These are phyloP conservation scores for Cylindrotheca closterium DNA, from an alignment of 108 stramenopile genomes.

Conservation along the genomic window DNA sequence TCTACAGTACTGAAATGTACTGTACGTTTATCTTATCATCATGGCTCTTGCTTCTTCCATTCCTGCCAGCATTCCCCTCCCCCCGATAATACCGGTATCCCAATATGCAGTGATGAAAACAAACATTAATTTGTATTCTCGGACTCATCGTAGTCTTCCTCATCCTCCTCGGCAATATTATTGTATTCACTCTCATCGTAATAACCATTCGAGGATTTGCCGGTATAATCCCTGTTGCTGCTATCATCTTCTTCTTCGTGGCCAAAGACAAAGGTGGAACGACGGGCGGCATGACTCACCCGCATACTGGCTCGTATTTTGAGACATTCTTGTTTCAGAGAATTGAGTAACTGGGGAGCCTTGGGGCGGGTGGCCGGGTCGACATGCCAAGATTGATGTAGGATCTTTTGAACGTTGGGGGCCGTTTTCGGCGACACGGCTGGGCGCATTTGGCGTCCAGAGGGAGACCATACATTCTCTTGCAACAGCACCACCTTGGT, in stretches of 20 bases:
- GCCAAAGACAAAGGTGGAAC: constrained; percentile 34
- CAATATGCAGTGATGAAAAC: too few species aligned
- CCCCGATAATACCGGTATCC: too few species aligned
- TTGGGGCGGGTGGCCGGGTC: not conserved
- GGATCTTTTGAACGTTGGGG: not conserved
- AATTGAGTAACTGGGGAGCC: constrained; percentile 3
- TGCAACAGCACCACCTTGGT: not conserved
- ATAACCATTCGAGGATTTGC: too few species aligned
- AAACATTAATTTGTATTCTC: too few species aligned
- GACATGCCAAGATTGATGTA: not conserved
- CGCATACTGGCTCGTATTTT: not conserved
- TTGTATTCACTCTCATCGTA: too few species aligned
- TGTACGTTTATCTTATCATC: too few species aligned
- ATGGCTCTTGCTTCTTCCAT: too few species aligned
- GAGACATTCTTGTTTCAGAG: constrained; percentile 11
- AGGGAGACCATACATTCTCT: not conserved
- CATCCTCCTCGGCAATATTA: too few species aligned
- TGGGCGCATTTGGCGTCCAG: constrained; percentile 27
- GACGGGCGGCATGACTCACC: constrained; percentile 20
- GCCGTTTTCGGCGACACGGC: constrained; percentile 2
- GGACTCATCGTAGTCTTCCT: too few species aligned
- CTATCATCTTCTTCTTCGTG: constrained; percentile 24
- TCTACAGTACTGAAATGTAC: too few species aligned
- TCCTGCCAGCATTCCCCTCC: too few species aligned
- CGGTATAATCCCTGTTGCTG: too few species aligned